Conservation (phyloP, 2,329 filamentous ascomycete species). For the Ceratocystis diversiconidia region DNA sequence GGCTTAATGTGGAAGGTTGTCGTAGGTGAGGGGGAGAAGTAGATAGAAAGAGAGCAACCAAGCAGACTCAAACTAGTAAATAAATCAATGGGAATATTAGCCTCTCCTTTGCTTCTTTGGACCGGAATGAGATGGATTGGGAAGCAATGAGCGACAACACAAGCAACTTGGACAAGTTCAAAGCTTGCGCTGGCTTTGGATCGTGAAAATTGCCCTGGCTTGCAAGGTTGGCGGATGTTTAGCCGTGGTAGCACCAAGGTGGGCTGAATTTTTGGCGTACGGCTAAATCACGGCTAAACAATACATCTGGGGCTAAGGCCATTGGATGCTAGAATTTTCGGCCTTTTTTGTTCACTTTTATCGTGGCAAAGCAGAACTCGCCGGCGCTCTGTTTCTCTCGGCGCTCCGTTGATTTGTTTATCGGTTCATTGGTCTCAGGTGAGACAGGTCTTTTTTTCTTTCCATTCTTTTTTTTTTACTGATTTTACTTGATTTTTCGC, state of each 20-base stretch:
- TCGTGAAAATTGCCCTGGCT: constrained; percentile 9
- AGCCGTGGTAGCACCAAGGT: constrained; percentile 2
- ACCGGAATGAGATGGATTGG: background rate
- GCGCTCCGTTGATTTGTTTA: background rate
- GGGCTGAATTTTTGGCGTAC: constrained; percentile 3
- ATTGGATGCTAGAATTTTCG: constrained; percentile 16
- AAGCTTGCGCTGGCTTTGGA: constrained; percentile 5
- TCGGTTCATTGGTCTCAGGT: background rate
- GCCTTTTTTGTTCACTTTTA: constrained; percentile 10
- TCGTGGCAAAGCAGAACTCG: constrained; percentile 10
- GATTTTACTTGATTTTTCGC: background rate
- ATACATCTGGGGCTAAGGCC: background rate
- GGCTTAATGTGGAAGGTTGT: background rate
- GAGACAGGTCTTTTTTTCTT: background rate
- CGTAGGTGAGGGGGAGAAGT: background rate
- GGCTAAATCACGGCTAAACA: constrained; percentile 15
- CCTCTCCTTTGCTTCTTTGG: background rate
- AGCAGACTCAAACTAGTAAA: background rate
- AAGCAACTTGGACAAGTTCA: background rate
- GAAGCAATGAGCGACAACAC: background rate
- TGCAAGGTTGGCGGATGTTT: background rate
- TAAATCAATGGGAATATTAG: background rate
- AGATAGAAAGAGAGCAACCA: background rate
- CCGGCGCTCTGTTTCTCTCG: constrained; percentile 2
- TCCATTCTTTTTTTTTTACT: background rate